These are phyloP conservation scores for Parasarocladium wereldwijsianum DNA, from an alignment of 2,329 filamentous ascomycete species.

Conservation along the genomic window DNA sequence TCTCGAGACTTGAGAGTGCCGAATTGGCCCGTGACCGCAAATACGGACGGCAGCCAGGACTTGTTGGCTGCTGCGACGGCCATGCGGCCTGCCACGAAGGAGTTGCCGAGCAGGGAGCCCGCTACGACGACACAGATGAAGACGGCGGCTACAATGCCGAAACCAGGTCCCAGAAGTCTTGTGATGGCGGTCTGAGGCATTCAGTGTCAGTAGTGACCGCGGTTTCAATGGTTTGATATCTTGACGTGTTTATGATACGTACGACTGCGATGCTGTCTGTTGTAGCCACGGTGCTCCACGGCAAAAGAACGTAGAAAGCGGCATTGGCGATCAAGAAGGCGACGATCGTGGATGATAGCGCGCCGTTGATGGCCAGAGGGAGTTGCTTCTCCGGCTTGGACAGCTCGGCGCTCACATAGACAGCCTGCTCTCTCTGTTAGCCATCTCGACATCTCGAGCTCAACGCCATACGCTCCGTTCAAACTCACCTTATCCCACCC, in stretches of 20 bases:
- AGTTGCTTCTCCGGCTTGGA: conserved; percentile 35
- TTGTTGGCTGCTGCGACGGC: conserved; percentile 41
- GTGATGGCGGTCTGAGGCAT: conserved; percentile 39
- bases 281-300: conserved; percentile 40
- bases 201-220: neutral
- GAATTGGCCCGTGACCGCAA: conserved; percentile 28
- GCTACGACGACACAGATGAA: conserved; percentile 47
- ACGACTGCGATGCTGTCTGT: conserved; percentile 51
- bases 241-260: conserved; percentile 13
- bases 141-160: conserved; percentile 37
- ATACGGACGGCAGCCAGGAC: conserved; percentile 31
- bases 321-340: conserved; percentile 47
- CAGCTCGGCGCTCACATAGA: conserved; percentile 40
- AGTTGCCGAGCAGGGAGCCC: conserved; percentile 46
- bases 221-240: too few relatives aligned
- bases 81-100: conserved; percentile 47
- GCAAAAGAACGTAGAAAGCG: conserved; percentile 47
- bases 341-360: conserved; percentile 39
- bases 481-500: conserved; percentile 48
- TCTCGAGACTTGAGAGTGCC: conserved; percentile 11
- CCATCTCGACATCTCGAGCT: neutral
- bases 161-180: conserved; percentile 35
- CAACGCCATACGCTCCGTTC: neutral
- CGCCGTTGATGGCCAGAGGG: conserved; percentile 43
- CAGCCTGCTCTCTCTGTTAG: conserved; percentile 21